These are phyloP conservation scores for Skeletonema potamos DNA, from an alignment of 108 stramenopile genomes.

Conservation along the genomic window DNA sequence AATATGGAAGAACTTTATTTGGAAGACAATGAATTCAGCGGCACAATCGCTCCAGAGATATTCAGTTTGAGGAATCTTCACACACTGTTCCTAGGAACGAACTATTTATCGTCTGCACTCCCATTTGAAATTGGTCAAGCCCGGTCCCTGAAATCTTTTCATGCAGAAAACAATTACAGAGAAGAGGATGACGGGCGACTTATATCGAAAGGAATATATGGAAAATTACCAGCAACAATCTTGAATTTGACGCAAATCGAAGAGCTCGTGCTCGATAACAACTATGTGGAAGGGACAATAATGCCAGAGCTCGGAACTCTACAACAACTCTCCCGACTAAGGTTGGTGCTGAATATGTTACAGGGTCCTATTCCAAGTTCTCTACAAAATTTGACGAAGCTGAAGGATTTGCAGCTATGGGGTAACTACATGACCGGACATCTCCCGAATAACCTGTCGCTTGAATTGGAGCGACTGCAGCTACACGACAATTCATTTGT, in stretches of 20 bases:
- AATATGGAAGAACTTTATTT: conserved; percentile 3
- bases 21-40: conserved; percentile 4
- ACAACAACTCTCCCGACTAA: neutral
- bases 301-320: neutral
- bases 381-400: neutral
- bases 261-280: conserved; percentile 4
- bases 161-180: conserved; percentile 2
- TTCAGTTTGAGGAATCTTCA: neutral
- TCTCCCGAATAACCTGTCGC: neutral
- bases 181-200: neutral
- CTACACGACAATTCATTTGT: conserved; percentile 3
- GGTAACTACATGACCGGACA: conserved; percentile 1
- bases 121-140: neutral
- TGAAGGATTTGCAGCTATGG: neutral
- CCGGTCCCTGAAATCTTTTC: neutral
- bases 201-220: neutral
- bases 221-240: neutral
- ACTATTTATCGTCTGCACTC: neutral
- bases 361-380: conserved; percentile 2
- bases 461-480: neutral
- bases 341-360: neutral
- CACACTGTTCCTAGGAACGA: neutral
- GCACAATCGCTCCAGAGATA: neutral
- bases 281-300: neutral
- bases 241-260: neutral